Evolutionary conservation across 208 protist genomes (phyloP).

Genomic region (Leishmania lainsoni): DNA sequence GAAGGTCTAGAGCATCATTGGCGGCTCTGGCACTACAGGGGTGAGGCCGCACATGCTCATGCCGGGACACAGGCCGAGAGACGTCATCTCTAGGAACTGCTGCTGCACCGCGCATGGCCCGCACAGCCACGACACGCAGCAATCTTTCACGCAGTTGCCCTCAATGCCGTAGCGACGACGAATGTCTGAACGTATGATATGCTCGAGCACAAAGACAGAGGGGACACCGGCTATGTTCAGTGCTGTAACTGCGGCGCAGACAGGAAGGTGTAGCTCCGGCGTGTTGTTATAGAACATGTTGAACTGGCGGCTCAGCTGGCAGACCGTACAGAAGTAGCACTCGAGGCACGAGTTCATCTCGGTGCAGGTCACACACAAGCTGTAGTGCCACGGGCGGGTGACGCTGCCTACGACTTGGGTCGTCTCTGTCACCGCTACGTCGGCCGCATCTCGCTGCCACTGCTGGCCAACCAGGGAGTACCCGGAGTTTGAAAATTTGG

Average conservation of each 20-base stretch:
- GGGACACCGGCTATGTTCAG: constrained; percentile 9
- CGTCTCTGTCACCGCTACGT: not conserved
- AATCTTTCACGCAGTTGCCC: constrained; percentile 16
- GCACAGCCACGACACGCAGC: constrained; percentile 40
- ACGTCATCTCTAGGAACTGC: constrained; percentile 62
- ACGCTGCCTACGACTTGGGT: not conserved
- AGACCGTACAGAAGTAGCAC: constrained; percentile 29
- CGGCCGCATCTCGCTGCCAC: not conserved
- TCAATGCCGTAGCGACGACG: constrained; percentile 35
- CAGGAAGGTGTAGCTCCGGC: constrained; percentile 21
- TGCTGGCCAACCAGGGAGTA: constrained; percentile 9
- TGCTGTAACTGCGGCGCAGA: constrained; percentile 4
- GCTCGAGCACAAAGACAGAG: constrained; percentile 13
- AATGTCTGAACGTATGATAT: constrained; percentile 14
- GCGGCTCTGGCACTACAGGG: constrained; percentile 7
- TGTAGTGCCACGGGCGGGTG: constrained; percentile 44
- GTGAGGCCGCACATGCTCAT: constrained; percentile 36
- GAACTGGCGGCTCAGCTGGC: constrained; percentile 44
- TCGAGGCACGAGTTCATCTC: constrained; percentile 43
- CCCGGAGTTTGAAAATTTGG: not conserved
- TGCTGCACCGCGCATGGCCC: constrained; percentile 47
- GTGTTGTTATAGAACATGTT: constrained; percentile 43
- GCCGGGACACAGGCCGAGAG: constrained; percentile 48
- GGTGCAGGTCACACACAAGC: constrained; percentile 26
- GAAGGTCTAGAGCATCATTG: constrained; percentile 24